phyloP scores from a whole-genome alignment of 768 basidiomycete genomes.

The Russula ochroleuca region DNA sequence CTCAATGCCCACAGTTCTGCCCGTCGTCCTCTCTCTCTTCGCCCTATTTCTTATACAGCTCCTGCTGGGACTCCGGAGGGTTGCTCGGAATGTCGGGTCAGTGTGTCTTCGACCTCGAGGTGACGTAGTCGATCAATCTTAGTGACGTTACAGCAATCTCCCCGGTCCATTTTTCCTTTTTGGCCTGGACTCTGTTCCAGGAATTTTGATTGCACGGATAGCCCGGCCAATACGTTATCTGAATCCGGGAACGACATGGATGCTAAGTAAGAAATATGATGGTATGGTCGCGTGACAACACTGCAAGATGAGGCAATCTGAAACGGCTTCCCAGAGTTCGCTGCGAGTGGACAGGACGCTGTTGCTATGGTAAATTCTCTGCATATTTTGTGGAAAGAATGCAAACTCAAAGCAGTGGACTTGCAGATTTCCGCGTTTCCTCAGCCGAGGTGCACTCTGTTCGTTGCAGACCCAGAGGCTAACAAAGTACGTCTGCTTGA shows the following conservation, averaged over 20 bases:
- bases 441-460: background rate
- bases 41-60: background rate
- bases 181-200: background rate
- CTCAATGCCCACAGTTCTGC: background rate
- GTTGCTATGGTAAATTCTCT: background rate
- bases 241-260: background rate
- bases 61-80: slow-evolving; percentile 11
- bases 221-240: background rate
- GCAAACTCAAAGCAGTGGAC: background rate
- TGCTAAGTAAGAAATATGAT: background rate
- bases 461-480: slow-evolving; percentile 20
- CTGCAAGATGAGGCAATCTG: background rate
- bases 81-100: slow-evolving; percentile 6
- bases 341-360: slow-evolving; percentile 13
- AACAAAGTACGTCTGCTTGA: slow-evolving; percentile 16
- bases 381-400: background rate
- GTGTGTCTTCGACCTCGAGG: background rate
- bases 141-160: slow-evolving; percentile 1
- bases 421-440: slow-evolving; percentile 14
- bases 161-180: slow-evolving; percentile 13
- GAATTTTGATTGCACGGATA: background rate
- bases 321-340: slow-evolving; percentile 7
- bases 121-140: background rate
- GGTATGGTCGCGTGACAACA: background rate
- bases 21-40: background rate